Evolutionary conservation across 2,329 filamentous ascomycete species (phyloP), one percentile per base, ranked within the genome.

Genomic region (Trichoderma koningii): DNA sequence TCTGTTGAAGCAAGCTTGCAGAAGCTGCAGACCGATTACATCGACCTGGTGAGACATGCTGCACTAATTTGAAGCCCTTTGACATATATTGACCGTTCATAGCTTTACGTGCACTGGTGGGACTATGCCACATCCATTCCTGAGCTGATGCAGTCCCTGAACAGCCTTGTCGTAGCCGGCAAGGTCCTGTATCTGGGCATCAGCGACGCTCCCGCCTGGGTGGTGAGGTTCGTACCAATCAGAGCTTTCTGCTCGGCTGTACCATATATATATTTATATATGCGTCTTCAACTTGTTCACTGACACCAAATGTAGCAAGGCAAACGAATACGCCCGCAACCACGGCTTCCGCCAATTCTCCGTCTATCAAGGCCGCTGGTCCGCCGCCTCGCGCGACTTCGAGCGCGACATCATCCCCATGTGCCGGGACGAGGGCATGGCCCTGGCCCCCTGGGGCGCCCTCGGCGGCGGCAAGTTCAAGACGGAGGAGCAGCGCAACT

Each of bases 281-380:
- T n/a, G n/a, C n/a, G n/a, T n/a, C n/a, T n/a, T n/a, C n/a, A n/a
- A n/a, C n/a, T 34, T 10, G 30, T 7, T 10, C 30, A 34, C 55
- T 59, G 19, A 63, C 42, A 15, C 3, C 12, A 3, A 51, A 7
- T 17, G 5, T 30, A 82, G 81, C 71, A 87, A 87, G 71, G 85
- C 85, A 17, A 89, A 89, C 62, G 82, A 87, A 72, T 89, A 92
- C 71, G 91, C 90, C 7, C 83, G 87, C 48, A 82, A 85, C 68
- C 85, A 92, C 68, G 88, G 87, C n/a, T 80, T 92, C 30, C 85
- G 86, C 1, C 87, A 84, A 45, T 93, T 93, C 77, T 83, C 80
- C 42, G 74, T 80, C n/a, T 80, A 81, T 45, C 79, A 81, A 44
- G 79, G 79, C 15, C 71, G 73, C 5, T 81, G 77, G 78, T 79